Base-by-base conservation (phyloP, 2,329 filamentous ascomycete species). In the Elsinoe ampelina region DNA sequence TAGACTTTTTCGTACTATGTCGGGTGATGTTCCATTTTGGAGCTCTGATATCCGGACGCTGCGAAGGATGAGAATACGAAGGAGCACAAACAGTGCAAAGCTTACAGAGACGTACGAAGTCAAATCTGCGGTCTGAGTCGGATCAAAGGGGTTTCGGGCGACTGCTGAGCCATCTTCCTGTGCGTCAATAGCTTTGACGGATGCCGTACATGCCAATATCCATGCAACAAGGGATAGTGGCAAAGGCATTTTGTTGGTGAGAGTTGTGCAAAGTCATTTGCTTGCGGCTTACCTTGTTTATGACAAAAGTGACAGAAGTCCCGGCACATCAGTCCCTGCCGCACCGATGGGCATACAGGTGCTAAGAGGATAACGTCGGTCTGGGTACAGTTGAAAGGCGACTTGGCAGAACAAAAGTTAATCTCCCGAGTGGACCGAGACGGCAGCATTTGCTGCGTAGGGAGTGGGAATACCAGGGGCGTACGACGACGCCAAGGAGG, bases 41-140 rank as follows among this genome's bases (percentile, higher is more conserved):
- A 32, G 54, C n/a, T 56, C 22, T 22, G 10, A 56, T 56, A 26
- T 56, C 54, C 10, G 54, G 54, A 15, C 32, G 54, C 54, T 56
- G 41, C 15, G 2, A 13, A 11, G 12, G 26, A 13, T 38, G 19
- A 55, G 19, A 11, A 22, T 15, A 30, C n/a, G n/a, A n/a, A 19
- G 12, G 19, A 30, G 13, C n/a, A 10, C 35, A 13, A 15, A 15
- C 35, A 13, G 35, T 38, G 15, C 20, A 17, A 26, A 20, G 26
- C 52, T 11, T 20, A 30, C 52, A 20, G 19, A n/a, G 22, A 55
- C 26, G 42, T 41, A 38, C 35, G 35, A 38, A 15, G 35, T 38
- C 35, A 38, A 38, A 38, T 38, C 35, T 10, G 35, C n/a, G 3
- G 11, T 15, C n/a, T 38, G 35, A 38, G 3, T 15, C 4, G 35